Evolutionary conservation across 495 filamentous ascomycete species (phyloP), one percentile per base, ranked within the genome.

Genomic region (Annulohypoxylon stygium): DNA sequence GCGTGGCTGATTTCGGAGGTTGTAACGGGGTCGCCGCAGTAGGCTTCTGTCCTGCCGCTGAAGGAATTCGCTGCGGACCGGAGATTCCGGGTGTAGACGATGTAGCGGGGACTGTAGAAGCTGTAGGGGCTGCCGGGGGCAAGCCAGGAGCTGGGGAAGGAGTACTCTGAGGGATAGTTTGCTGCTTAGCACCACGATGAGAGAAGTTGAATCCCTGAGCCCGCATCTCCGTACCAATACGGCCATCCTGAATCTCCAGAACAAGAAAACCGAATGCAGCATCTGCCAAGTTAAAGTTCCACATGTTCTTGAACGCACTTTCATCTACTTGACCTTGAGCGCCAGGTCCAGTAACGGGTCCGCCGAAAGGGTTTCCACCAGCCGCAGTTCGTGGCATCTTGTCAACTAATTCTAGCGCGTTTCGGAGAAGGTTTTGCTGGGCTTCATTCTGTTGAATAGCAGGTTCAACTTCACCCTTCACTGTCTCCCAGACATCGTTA

Each of bases 281-380:
- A 83, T 99, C 96, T 20, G 96, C 96, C 57, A 99, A 82, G 80
- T 99, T 99, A 84, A 99, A 99, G 83, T 99, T 99, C 96, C 96
- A 99, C 97, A 98, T 98, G 76, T 99, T 99, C 86, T 99, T 99
- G 86, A 99, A 99, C 0, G 96, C 96, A 71, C 95, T 97, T 83
- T 99, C 96, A 76, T 99, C 96, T 18, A 99, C 93, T 75, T 97
- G 93, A 18, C 96, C 95, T 69, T 90, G 90, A 47, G 81, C 87
- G 23, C 88, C 89, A 26, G 88, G 87, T 16, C 91, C 90, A n/a
- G 90, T 88, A 67, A 90, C 86, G 11, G 92, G 91, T 8, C 96
- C 96, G 65, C 97, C 96, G 77, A 98, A 98, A 0, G 97, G 97
- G 79, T 97, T 98, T 1, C 95, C 95, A 67, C 97, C 97, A 61